Percentiles rank a stretch among this genome's conserved stretches.
Evolutionary conservation across 1,139 yeast species (phyloP).

Genomic region (Saccharomyces uvarum): DNA sequence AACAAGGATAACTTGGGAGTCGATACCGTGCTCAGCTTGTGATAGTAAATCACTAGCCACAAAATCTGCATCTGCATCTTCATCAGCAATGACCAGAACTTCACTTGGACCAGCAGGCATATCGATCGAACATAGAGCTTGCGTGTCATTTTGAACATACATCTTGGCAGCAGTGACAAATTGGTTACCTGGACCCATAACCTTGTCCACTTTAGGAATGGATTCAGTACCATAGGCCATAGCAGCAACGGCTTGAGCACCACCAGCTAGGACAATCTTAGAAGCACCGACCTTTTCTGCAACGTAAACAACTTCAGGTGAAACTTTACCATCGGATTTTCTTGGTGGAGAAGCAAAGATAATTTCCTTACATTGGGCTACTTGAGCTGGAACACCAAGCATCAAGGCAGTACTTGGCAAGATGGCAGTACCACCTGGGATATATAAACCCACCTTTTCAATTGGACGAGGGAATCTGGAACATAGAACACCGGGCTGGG

Average conservation of each 20-base stretch:
- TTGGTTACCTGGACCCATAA: conserved; percentile 97
- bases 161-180: conserved; percentile 98
- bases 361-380: conserved; percentile 92
- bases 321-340: conserved; percentile 71
- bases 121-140: conserved; percentile 90
- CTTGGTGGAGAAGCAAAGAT: conserved; percentile 98
- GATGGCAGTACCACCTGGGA: conserved; percentile 98
- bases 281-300: conserved; percentile 93
- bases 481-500: conserved; percentile 88
- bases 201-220: conserved; percentile 90
- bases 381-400: conserved; percentile 98
- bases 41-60: conserved; percentile 93
- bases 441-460: conserved; percentile 87
- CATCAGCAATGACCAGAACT: conserved; percentile 88
- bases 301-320: conserved; percentile 96
- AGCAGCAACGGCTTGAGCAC: conserved; percentile 98
- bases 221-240: conserved; percentile 96
- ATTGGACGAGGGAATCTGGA: conserved; percentile 93
- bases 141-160: conserved; percentile 92
- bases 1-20: conserved; percentile 88
- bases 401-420: conserved; percentile 95
- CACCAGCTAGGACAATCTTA: conserved; percentile 90
- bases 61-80: conserved; percentile 80
- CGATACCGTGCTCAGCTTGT: conserved; percentile 98
- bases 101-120: conserved; percentile 99